phyloP scores from a whole-genome alignment of 441 rosid species.

The Aleurites moluccanus region DNA sequence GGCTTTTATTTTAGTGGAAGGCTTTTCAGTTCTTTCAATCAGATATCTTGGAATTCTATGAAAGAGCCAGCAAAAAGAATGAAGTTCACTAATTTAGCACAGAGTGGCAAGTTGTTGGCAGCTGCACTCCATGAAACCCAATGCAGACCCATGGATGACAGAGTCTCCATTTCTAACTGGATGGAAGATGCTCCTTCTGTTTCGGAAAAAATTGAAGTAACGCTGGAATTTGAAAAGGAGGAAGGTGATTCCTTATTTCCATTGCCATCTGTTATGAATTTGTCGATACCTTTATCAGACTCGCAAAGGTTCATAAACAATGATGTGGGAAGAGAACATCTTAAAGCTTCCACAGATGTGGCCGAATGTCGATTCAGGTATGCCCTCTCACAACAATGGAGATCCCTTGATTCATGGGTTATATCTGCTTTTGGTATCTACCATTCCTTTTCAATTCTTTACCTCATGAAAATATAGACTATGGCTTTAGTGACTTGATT shows the following conservation, averaged over 20 bases:
- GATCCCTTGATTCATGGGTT: background rate
- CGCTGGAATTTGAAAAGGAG: slow-evolving; percentile 66
- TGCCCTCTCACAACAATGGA: slow-evolving; percentile 11
- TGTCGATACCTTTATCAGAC: slow-evolving; percentile 55
- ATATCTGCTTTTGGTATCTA: background rate
- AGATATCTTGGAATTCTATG: slow-evolving; percentile 32
- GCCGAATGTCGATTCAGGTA: slow-evolving; percentile 90
- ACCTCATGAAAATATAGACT: background rate
- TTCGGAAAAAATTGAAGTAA: slow-evolving; percentile 58
- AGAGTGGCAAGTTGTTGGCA: slow-evolving; percentile 56
- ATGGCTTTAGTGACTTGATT: background rate
- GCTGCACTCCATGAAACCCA: slow-evolving; percentile 69
- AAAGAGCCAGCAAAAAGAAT: slow-evolving; percentile 52
- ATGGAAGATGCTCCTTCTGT: slow-evolving; percentile 45
- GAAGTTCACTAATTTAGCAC: slow-evolving; percentile 53
- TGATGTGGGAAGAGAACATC: slow-evolving; percentile 41
- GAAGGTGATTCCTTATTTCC: slow-evolving; percentile 42
- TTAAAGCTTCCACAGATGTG: slow-evolving; percentile 42
- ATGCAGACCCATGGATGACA: slow-evolving; percentile 38
- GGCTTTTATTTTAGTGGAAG: slow-evolving; percentile 54
- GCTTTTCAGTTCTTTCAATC: slow-evolving; percentile 44
- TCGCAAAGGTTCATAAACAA: slow-evolving; percentile 31
- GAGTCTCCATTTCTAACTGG: slow-evolving; percentile 37
- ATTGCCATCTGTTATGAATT: slow-evolving; percentile 56
- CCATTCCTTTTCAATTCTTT: background rate